Conservation (phyloP, 2,329 filamentous ascomycete species). For the Fusarium dimerum region DNA sequence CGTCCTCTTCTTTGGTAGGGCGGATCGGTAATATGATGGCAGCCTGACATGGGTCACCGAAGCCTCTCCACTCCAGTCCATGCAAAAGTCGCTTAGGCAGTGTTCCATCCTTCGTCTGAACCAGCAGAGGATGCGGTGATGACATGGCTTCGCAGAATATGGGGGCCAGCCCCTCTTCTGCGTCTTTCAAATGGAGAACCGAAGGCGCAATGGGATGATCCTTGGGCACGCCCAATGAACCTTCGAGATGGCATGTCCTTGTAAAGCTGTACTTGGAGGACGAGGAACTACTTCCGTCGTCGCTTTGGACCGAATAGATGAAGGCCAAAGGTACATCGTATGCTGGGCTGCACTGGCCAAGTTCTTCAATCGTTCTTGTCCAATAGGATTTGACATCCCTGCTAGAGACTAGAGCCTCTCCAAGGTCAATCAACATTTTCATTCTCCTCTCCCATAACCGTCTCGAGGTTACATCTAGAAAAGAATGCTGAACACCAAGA, state of each 20-base stretch:
- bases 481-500: slow-evolving; percentile 49
- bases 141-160: slow-evolving; percentile 42
- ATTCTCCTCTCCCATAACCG: slow-evolving; percentile 50
- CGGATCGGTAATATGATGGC: slow-evolving; percentile 71
- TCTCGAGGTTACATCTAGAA: slow-evolving; percentile 48
- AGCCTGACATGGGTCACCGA: slow-evolving; percentile 63
- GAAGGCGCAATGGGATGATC: slow-evolving; percentile 44
- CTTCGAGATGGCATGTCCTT: slow-evolving; percentile 44
- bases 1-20: slow-evolving; percentile 63
- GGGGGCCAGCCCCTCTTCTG: slow-evolving; percentile 39
- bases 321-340: slow-evolving; percentile 54
- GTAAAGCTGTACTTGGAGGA: slow-evolving; percentile 32
- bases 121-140: slow-evolving; percentile 39
- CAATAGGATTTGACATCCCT: slow-evolving; percentile 50
- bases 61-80: slow-evolving; percentile 63
- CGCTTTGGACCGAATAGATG: slow-evolving; percentile 50
- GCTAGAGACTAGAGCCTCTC: slow-evolving; percentile 44
- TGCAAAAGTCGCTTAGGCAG: slow-evolving; percentile 59
- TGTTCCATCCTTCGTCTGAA: slow-evolving; percentile 50
- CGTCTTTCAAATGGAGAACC: slow-evolving; percentile 38
- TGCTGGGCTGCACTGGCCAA: slow-evolving; percentile 43
- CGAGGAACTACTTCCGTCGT: slow-evolving; percentile 31
- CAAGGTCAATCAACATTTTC: slow-evolving; percentile 51
- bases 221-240: slow-evolving; percentile 47
- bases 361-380: slow-evolving; percentile 45